These are phyloP conservation scores for Candida andamanensis DNA, from an alignment of 805 yeast genomes.

Conservation along the genomic window DNA sequence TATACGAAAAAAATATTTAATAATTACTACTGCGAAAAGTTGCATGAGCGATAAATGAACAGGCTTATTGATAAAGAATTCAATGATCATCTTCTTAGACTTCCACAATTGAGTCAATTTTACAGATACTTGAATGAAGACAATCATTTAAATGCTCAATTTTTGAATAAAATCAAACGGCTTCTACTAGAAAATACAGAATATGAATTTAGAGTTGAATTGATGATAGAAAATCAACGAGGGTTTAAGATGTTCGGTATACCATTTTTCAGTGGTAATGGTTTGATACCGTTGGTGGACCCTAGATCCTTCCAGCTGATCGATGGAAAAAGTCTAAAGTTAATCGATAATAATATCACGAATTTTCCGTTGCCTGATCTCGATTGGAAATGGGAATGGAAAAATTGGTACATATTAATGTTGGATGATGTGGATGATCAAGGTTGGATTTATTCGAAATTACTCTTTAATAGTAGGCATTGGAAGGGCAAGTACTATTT, in stretches of 20 bases:
- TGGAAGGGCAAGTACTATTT: constrained; percentile 65
- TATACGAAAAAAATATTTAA: too few relatives aligned
- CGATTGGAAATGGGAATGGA: constrained; percentile 66
- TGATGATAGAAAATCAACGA: constrained; percentile 50
- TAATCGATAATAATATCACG: constrained; percentile 21
- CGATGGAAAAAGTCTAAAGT: constrained; percentile 32
- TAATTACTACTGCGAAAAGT: background rate
- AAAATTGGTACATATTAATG: constrained; percentile 71
- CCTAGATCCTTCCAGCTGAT: constrained; percentile 46
- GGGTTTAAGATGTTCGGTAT: constrained; percentile 50
- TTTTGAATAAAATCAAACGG: constrained; percentile 4
- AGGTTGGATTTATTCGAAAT: constrained; percentile 73
- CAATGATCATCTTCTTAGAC: constrained; percentile 1
- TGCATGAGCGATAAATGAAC: too few relatives aligned
- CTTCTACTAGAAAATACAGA: constrained; percentile 4
- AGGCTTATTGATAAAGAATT: background rate
- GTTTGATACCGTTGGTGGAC: constrained; percentile 45
- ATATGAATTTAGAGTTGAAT: constrained; percentile 24
- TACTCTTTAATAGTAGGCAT: constrained; percentile 39
- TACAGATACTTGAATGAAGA: constrained; percentile 3
- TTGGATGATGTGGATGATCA: constrained; percentile 68
- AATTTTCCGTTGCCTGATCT: constrained; percentile 51
- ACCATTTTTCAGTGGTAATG: constrained; percentile 42
- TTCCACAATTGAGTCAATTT: constrained; percentile 11
- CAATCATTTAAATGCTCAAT: constrained; percentile 3